Evolutionary conservation across 805 yeast genomes (phyloP).

Genomic region (Cyberlindnera veronae): DNA sequence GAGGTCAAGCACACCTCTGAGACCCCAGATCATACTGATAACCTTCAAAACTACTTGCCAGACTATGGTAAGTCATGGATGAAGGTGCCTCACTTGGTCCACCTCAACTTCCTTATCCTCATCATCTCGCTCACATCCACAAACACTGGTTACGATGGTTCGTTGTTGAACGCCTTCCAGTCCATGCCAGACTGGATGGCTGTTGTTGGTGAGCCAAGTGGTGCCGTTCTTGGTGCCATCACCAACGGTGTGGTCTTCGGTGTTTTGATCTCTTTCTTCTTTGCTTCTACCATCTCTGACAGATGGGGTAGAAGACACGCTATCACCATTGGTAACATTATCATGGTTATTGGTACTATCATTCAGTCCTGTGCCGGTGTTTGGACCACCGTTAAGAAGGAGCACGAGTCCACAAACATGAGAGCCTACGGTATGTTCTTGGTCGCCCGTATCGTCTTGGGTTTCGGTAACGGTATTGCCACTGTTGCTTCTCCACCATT

Average conservation of each 20-base stretch:
- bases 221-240: conserved; percentile 39
- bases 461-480: conserved; percentile 44
- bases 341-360: conserved; percentile 26
- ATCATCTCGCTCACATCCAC: conserved; percentile 44
- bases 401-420: conserved; percentile 2
- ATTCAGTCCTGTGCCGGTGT: conserved; percentile 30
- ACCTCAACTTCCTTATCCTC: conserved; percentile 36
- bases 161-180: conserved; percentile 50
- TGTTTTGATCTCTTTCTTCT: conserved; percentile 29
- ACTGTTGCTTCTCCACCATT: conserved; percentile 47
- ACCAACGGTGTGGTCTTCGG: conserved; percentile 43
- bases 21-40: conserved; percentile 7
- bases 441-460: conserved; percentile 41
- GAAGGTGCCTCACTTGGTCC: conserved; percentile 35
- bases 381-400: conserved; percentile 12
- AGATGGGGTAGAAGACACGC: conserved; percentile 39
- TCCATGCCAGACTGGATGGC: conserved; percentile 39
- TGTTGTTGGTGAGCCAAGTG: conserved; percentile 37
- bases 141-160: conserved; percentile 47
- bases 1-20: not conserved
- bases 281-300: conserved; percentile 34
- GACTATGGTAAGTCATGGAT: conserved; percentile 32
- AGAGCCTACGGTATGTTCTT: conserved; percentile 26
- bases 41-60: conserved; percentile 24
- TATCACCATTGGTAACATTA: conserved; percentile 22